Conservation (phyloP, 805 yeast species). For the Saccharomycopsis capsularis region DNA sequence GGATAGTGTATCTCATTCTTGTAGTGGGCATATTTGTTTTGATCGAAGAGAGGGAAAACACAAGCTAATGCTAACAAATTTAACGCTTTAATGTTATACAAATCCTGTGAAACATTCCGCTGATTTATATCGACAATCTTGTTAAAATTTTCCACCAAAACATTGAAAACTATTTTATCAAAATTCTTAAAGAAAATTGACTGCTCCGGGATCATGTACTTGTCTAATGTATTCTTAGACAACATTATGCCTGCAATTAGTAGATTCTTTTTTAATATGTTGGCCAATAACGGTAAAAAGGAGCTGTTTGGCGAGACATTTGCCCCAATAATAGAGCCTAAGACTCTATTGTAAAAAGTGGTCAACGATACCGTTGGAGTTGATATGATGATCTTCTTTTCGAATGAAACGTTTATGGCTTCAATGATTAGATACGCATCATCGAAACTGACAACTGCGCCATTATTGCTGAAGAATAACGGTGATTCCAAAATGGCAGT, state of each 20-base stretch:
- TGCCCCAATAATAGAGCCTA: not conserved
- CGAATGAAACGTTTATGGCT: conserved; percentile 1
- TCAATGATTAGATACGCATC: conserved; percentile 12
- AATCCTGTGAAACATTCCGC: not conserved
- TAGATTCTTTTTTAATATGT: conserved; percentile 11
- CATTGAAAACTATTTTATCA: conserved; percentile 4
- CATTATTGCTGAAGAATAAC: not conserved
- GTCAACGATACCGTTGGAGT: conserved; percentile 16
- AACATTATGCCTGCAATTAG: conserved; percentile 13
- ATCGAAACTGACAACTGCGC: not conserved
- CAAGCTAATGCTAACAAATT: conserved; percentile 13
- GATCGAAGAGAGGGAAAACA: conserved; percentile 7
- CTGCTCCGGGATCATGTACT: conserved; percentile 12
- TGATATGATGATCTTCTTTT: conserved; percentile 15
- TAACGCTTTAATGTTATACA: conserved; percentile 6
- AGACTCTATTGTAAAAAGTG: conserved; percentile 11
- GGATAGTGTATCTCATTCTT: not conserved
- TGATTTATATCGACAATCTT: not conserved
- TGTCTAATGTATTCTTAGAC: not conserved
- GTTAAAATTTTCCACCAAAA: conserved; percentile 7
- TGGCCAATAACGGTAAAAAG: not conserved
- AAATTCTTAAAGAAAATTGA: conserved; percentile 11
- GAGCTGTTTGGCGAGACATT: not conserved
- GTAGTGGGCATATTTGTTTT: too few species aligned
- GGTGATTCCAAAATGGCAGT: conserved; percentile 6